These are phyloP conservation scores for Stagonosporopsis vannaccii DNA, from an alignment of 2,329 filamentous ascomycete species.

Conservation along the genomic window DNA sequence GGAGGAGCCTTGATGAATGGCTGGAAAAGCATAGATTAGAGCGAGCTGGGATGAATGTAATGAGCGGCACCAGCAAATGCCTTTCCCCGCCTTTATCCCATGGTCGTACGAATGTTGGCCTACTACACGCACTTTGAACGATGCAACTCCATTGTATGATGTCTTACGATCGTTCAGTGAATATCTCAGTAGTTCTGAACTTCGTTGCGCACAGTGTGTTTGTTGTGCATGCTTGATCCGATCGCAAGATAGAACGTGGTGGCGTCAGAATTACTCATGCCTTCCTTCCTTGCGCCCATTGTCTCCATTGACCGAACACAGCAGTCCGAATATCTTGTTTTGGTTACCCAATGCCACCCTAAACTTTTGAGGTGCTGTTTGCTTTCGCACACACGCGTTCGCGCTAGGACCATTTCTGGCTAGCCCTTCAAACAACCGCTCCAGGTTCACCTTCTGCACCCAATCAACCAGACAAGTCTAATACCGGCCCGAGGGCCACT, in stretches of 20 bases:
- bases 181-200: neutral
- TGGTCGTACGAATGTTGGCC: neutral
- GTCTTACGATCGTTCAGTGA: neutral
- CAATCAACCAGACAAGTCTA: neutral
- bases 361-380: neutral
- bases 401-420: slow-evolving; percentile 7
- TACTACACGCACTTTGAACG: neutral
- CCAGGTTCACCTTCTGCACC: neutral
- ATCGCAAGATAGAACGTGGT: too few relatives aligned
- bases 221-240: too few relatives aligned
- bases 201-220: neutral
- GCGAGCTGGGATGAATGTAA: neutral
- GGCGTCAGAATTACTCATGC: too few relatives aligned
- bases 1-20: neutral
- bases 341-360: neutral
- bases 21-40: slow-evolving; percentile 15
- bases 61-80: neutral
- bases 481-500: slow-evolving; percentile 7
- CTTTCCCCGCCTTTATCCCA: neutral
- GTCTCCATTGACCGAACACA: too few relatives aligned
- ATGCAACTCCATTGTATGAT: neutral
- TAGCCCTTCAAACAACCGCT: slow-evolving; percentile 14
- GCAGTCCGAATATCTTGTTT: too few relatives aligned
- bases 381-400: slow-evolving; percentile 4
- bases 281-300: too few relatives aligned